Evolutionary conservation across 192 early-diverging fungal species (phyloP), one percentile per base, ranked within the genome.

Genomic region (Funneliformis geosporum): DNA sequence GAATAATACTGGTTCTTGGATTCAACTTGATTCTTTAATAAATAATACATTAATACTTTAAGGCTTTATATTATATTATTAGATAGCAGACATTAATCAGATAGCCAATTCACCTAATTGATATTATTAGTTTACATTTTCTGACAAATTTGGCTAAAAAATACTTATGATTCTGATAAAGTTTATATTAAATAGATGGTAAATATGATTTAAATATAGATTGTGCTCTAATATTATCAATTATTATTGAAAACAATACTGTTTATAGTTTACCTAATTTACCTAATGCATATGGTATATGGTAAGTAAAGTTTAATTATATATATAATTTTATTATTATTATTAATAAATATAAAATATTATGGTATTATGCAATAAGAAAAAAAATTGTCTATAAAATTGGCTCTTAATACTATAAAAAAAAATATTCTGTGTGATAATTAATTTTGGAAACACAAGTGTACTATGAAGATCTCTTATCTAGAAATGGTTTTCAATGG

Each of bases 51-150:
- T 73, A 73, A 73, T 55, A 59, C 47, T 46, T 21, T 14, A 73
- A n/a, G 47, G 72, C 18, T 69, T 11, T 42, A n/a, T 69, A 39
- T 69, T 69, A 69, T 42, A 69, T 59, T 73, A 73, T 73, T 46
- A 71, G 10, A 8, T 50, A 43, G 38, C 69, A 23, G 14, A 38
- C 11, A 0, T 18, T 43, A n/a, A 12, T 40, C n/a, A n/a, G n/a
- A n/a, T 46, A 73, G 55, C 72, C 72, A 16, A 73, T 39, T 39
- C 72, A 4, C 7, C 67, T 16, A 10, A 69, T 8, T 25, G 28
- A 44, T 73, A 73, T 73, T 73, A 73, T n/a, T 46, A 73, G 16
- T 42, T 55, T 10, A 73, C 72, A 27, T 9, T 73, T 27, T 59
- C 72, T 33, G 27, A 73, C 28, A 46, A 73, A n/a, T 73, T 73